Conservation (phyloP, 2,329 filamentous ascomycete genomes). For the Balansia obtecta region DNA sequence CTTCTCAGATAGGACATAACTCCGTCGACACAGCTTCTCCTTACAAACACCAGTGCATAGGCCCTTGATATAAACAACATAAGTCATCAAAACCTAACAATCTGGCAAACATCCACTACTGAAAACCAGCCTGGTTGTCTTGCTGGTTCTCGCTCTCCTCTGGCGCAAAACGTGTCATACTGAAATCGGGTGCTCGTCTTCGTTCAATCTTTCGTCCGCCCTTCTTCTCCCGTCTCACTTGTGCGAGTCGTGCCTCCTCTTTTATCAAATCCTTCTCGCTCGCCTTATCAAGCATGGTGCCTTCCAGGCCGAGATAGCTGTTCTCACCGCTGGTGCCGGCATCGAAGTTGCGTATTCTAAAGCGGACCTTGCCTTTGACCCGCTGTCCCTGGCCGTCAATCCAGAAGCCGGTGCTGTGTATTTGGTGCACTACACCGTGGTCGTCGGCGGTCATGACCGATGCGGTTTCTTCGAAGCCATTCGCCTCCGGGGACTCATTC, state of each 20-base stretch:
- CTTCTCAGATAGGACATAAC: conserved; percentile 2
- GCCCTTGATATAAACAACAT: background rate
- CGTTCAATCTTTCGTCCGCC: conserved; percentile 17
- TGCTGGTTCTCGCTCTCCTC: conserved; percentile 26
- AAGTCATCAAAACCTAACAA: background rate
- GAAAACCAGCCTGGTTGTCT: conserved; percentile 10
- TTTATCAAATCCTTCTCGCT: conserved; percentile 47
- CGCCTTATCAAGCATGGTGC: conserved; percentile 63
- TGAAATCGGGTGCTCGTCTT: conserved; percentile 37
- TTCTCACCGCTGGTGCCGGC: conserved; percentile 61
- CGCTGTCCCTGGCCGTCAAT: conserved; percentile 56
- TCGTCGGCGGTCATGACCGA: conserved; percentile 30
- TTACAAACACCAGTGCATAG: background rate
- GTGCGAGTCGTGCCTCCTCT: conserved; percentile 31
- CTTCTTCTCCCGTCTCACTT: conserved; percentile 23
- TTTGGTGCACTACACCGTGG: conserved; percentile 39
- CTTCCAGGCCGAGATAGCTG: conserved; percentile 75
- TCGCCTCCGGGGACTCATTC: conserved; percentile 29
- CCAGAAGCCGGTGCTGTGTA: conserved; percentile 59
- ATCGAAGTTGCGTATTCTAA: conserved; percentile 77
- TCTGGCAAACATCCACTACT: conserved; percentile 12
- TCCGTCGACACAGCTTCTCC: background rate
- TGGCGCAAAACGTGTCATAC: conserved; percentile 41
- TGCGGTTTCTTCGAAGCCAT: conserved; percentile 29
- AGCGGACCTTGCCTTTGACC: conserved; percentile 58